phyloP scores from a whole-genome alignment of 1,284 basidiomycete species.

The Ceratobasidium sp. region DNA sequence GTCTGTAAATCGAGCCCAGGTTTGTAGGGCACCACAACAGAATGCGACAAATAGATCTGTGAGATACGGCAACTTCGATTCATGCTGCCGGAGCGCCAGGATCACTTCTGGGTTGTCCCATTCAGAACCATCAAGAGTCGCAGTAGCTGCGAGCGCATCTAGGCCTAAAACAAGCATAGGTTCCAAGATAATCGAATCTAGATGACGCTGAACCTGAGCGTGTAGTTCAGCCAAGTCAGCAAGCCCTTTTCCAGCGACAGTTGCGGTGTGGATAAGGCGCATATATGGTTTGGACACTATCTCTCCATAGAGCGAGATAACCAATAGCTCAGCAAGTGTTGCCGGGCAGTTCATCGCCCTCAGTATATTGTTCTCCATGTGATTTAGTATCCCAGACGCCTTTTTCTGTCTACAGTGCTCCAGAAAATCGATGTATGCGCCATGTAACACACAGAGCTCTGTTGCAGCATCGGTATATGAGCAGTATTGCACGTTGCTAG shows the following conservation, averaged over 20 bases:
- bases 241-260: conserved; percentile 29
- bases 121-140: conserved; percentile 50
- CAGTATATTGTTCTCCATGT: conserved; percentile 55
- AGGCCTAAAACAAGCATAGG: conserved; percentile 52
- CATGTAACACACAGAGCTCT: conserved; percentile 1
- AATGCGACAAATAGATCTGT: conserved; percentile 50
- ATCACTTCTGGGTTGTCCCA: conserved; percentile 50
- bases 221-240: conserved; percentile 23
- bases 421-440: conserved; percentile 15
- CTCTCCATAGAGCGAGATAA: conserved; percentile 54
- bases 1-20: conserved; percentile 52
- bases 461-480: conserved; percentile 18
- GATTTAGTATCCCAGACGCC: conserved; percentile 47
- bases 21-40: conserved; percentile 52
- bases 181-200: conserved; percentile 52
- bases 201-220: conserved; percentile 41
- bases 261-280: conserved; percentile 49
- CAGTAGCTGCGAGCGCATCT: conserved; percentile 45
- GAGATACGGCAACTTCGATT: conserved; percentile 51
- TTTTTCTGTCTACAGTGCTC: conserved; percentile 49
- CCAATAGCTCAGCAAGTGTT: conserved; percentile 56
- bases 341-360: conserved; percentile 52
- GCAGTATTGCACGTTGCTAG: conserved; percentile 23
- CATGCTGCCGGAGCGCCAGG: conserved; percentile 43
- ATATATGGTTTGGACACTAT: conserved; percentile 55